Percentiles rank a stretch among this genome's conserved stretches.
Conservation (phyloP, 345 rosid genomes). For the Streptanthus diversifolius region DNA sequence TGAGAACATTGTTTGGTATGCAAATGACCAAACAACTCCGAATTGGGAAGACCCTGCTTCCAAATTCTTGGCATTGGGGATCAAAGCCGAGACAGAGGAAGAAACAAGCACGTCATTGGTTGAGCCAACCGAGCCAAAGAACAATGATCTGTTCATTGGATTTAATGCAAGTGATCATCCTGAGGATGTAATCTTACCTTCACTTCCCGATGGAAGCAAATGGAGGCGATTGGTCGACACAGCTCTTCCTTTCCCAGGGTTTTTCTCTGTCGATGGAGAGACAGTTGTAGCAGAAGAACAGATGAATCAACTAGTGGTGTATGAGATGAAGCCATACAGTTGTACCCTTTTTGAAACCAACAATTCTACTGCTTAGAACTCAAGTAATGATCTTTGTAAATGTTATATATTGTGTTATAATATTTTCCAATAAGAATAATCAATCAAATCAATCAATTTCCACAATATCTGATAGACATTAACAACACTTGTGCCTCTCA, state of each 20-base stretch:
- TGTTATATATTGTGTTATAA: constrained; percentile 5
- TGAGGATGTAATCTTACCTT: constrained; percentile 54
- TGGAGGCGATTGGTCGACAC: constrained; percentile 78
- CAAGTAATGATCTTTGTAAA: neutral
- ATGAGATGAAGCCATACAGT: constrained; percentile 78
- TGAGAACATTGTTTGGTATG: constrained; percentile 78
- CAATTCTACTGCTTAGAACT: constrained; percentile 29
- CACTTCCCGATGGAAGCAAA: constrained; percentile 47
- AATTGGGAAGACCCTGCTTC: constrained; percentile 68
- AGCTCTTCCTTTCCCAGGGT: constrained; percentile 77
- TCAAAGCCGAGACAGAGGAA: constrained; percentile 51
- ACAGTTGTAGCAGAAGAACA: constrained; percentile 42
- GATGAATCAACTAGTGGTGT: constrained; percentile 41
- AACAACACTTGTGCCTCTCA: neutral
- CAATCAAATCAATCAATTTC: neutral
- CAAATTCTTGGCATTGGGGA: constrained; percentile 67
- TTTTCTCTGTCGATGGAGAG: constrained; percentile 60
- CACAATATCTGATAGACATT: neutral
- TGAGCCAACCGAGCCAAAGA: constrained; percentile 33
- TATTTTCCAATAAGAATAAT: neutral
- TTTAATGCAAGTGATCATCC: constrained; percentile 52
- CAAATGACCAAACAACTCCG: constrained; percentile 62
- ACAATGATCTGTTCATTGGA: constrained; percentile 57
- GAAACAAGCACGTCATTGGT: constrained; percentile 28
- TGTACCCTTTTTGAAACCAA: constrained; percentile 77